These are phyloP conservation scores for Suillus cothurnatus DNA, from an alignment of 768 basidiomycete species.

Conservation along the genomic window DNA sequence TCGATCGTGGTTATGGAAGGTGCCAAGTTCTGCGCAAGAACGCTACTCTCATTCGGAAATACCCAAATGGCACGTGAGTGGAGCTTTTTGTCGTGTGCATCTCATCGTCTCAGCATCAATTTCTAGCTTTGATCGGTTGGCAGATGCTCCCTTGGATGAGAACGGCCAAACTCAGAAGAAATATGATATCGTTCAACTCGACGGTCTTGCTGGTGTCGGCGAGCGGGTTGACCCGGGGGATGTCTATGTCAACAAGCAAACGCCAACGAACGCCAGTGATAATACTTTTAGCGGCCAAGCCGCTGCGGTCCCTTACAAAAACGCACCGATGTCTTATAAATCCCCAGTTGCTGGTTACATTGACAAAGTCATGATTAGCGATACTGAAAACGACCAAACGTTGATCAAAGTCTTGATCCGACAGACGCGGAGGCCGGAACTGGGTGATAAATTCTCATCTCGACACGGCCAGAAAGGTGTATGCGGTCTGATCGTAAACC, in stretches of 20 bases:
- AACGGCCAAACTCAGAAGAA: constrained; percentile 78
- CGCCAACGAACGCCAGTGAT: constrained; percentile 92
- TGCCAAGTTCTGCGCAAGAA: constrained; percentile 98
- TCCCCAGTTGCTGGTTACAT: constrained; percentile 91
- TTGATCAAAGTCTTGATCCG: constrained; percentile 97
- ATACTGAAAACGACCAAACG: constrained; percentile 95
- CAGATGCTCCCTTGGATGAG: constrained; percentile 87
- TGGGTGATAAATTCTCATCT: constrained; percentile 98
- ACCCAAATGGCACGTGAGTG: constrained; percentile 95
- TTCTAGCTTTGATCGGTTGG: constrained; percentile 85
- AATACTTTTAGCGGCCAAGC: constrained; percentile 86
- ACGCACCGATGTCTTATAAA: constrained; percentile 91
- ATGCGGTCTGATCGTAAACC: constrained; percentile 97
- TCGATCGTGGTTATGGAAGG: constrained; percentile 96
- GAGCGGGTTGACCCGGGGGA: constrained; percentile 92
- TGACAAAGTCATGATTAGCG: constrained; percentile 97
- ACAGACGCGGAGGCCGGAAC: constrained; percentile 93
- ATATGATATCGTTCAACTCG: constrained; percentile 88
- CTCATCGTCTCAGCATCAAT: constrained; percentile 3
- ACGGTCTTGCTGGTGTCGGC: constrained; percentile 94
- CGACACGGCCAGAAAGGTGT: constrained; percentile 99
- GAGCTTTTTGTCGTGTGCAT: constrained; percentile 6
- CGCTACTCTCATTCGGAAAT: constrained; percentile 90
- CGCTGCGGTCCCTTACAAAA: constrained; percentile 85
- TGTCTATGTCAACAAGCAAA: constrained; percentile 96